Conservation (phyloP, 2,329 filamentous ascomycete genomes). For the Hypomyces perniciosus region DNA sequence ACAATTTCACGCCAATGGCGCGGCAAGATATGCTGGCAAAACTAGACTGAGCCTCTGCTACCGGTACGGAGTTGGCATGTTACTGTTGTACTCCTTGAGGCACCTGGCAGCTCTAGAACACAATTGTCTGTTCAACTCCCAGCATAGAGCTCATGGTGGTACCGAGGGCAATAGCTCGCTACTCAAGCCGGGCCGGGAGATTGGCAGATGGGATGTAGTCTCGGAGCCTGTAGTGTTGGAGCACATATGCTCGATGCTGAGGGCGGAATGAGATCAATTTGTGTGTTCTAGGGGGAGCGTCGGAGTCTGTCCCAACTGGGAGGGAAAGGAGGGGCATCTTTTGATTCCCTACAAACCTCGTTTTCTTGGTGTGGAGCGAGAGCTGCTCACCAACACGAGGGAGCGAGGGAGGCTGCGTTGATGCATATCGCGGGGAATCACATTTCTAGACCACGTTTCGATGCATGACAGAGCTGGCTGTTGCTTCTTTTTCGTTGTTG, state of each 20-base stretch:
- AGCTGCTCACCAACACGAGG: slow-evolving; percentile 21
- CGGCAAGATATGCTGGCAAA: slow-evolving; percentile 98
- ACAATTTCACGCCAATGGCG: slow-evolving; percentile 84
- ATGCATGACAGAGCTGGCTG: slow-evolving; percentile 46
- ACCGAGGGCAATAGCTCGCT: slow-evolving; percentile 24
- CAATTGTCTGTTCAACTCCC: slow-evolving; percentile 23
- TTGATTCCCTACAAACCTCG: slow-evolving; percentile 18
- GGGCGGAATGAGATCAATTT: slow-evolving; percentile 21
- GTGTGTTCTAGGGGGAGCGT: slow-evolving; percentile 23
- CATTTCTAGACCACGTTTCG: slow-evolving; percentile 44
- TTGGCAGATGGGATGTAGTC: slow-evolving; percentile 24
- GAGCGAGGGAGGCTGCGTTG: slow-evolving; percentile 26
- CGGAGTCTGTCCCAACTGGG: slow-evolving; percentile 24
- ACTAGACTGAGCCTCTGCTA: slow-evolving; percentile 65
- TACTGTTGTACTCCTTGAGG: slow-evolving; percentile 26
- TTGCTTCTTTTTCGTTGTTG: slow-evolving; percentile 35
- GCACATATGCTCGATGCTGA: slow-evolving; percentile 11
- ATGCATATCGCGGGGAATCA: slow-evolving; percentile 32
- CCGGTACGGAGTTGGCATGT: slow-evolving; percentile 27
- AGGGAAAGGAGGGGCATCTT: slow-evolving; percentile 23
- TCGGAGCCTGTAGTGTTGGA: slow-evolving; percentile 20
- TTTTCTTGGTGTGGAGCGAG: slow-evolving; percentile 22
- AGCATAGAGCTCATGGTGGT: slow-evolving; percentile 25
- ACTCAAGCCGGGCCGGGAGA: slow-evolving; percentile 22
- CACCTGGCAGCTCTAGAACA: slow-evolving; percentile 26